Conservation (phyloP, 2,329 filamentous ascomycete species). For the Raffaelea deltoideospora region DNA sequence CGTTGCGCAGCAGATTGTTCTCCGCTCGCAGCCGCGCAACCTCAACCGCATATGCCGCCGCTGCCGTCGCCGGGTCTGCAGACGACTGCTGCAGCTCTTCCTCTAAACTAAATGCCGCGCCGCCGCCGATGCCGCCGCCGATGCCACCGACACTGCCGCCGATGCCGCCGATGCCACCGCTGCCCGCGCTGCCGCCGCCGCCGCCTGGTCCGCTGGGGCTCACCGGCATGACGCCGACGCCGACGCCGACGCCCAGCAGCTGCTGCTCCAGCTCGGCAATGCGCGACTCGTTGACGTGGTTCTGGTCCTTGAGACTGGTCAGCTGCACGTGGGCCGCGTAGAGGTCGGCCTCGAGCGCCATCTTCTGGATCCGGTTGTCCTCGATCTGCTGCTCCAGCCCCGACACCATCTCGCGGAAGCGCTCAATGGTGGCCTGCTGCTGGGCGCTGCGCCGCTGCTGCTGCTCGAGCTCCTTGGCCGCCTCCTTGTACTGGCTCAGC, state of each 20-base stretch:
- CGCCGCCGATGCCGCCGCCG: slow-evolving; percentile 9
- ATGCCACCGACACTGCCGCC: slow-evolving; percentile 12
- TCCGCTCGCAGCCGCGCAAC: slow-evolving; percentile 45
- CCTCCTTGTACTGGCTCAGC: slow-evolving; percentile 35
- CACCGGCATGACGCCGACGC: no score
- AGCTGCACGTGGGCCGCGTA: slow-evolving; percentile 23
- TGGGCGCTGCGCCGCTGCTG: slow-evolving; percentile 16
- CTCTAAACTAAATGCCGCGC: slow-evolving; percentile 32
- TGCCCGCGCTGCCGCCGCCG: neutral
- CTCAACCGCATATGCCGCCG: slow-evolving; percentile 30
- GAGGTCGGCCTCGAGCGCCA: slow-evolving; percentile 29
- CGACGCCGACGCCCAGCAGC: slow-evolving; percentile 13
- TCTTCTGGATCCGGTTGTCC: slow-evolving; percentile 26
- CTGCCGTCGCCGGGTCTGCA: slow-evolving; percentile 22
- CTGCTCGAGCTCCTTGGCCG: slow-evolving; percentile 21
- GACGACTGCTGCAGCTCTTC: slow-evolving; percentile 43
- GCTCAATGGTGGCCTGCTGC: slow-evolving; percentile 12
- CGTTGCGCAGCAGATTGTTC: slow-evolving; percentile 41
- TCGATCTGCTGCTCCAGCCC: slow-evolving; percentile 19
- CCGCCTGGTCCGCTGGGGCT: no score
- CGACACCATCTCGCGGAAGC: slow-evolving; percentile 14
- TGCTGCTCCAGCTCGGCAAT: slow-evolving; percentile 47
- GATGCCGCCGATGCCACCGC: neutral
- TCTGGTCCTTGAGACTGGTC: slow-evolving; percentile 24
- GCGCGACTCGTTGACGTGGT: slow-evolving; percentile 32